phyloP scores from a whole-genome alignment of 257 asterid genomes.

The Euphrasia confusa region DNA sequence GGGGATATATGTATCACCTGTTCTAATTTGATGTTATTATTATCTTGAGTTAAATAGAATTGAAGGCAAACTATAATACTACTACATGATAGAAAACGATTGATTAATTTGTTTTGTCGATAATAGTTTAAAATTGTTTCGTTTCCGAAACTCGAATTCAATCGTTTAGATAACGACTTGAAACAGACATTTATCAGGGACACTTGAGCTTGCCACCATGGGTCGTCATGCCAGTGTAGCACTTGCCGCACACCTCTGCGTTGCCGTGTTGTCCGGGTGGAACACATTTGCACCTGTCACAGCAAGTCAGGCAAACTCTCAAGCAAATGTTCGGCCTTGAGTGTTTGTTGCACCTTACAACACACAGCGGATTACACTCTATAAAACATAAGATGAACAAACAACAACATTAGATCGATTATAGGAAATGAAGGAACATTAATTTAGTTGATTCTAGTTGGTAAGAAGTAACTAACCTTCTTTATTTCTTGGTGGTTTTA shows the following conservation, averaged over 20 bases:
- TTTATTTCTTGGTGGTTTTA: slow-evolving; percentile 34
- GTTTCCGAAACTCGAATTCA: no score
- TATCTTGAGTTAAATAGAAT: no score
- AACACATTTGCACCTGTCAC: slow-evolving; percentile 75
- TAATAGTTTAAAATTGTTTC: no score
- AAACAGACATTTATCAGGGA: slow-evolving; percentile 33
- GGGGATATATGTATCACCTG: no score
- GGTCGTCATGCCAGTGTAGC: slow-evolving; percentile 64
- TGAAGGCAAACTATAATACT: no score
- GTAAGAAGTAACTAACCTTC: slow-evolving; percentile 14
- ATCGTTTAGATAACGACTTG: no score
- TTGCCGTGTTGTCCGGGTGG: slow-evolving; percentile 85
- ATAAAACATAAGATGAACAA: not conserved
- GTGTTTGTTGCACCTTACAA: slow-evolving; percentile 53
- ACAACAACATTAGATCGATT: not conserved
- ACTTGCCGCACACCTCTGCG: slow-evolving; percentile 59
- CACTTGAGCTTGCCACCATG: slow-evolving; percentile 61
- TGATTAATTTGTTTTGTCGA: no score
- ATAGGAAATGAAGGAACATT: no score
- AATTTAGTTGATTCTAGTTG: not conserved
- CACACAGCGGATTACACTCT: slow-evolving; percentile 60
- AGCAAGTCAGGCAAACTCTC: slow-evolving; percentile 72
- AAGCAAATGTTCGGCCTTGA: slow-evolving; percentile 52
- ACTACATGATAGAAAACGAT: no score
- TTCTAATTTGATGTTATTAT: no score